These are phyloP conservation scores for Crassisporium funariophilum DNA, from an alignment of 768 basidiomycete genomes.

Conservation along the genomic window DNA sequence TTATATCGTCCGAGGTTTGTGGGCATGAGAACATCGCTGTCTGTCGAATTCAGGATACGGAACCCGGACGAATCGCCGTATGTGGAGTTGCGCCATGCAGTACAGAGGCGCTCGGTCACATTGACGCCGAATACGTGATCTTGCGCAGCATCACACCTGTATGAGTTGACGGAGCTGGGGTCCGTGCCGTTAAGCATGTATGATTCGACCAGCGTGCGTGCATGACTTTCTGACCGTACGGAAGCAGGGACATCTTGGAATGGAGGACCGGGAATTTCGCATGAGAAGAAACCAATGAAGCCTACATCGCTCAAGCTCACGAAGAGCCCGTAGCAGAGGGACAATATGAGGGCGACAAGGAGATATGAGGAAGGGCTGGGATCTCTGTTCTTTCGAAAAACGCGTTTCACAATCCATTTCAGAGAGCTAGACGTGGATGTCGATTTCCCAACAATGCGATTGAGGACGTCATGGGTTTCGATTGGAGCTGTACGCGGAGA, in stretches of 20 bases:
- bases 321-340: constrained; percentile 9
- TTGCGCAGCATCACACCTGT: constrained; percentile 3
- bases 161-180: neutral
- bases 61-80: constrained; percentile 20
- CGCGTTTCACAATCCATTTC: constrained; percentile 21
- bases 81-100: constrained; percentile 24
- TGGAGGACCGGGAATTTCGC: constrained; percentile 13
- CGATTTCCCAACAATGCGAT: constrained; percentile 18
- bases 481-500: constrained; percentile 22
- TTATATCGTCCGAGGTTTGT: constrained; percentile 13
- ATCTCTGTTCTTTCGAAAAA: constrained; percentile 13
- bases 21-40: constrained; percentile 24
- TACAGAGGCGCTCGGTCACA: constrained; percentile 16
- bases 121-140: constrained; percentile 13
- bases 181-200: constrained; percentile 4
- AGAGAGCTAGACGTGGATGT: constrained; percentile 13
- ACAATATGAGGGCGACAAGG: constrained; percentile 18
- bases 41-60: constrained; percentile 20
- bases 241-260: constrained; percentile 21
- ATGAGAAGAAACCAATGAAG: constrained; percentile 4
- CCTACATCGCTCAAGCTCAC: constrained; percentile 10
- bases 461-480: constrained; percentile 24
- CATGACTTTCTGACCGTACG: constrained; percentile 11
- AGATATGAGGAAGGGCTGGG: constrained; percentile 14
- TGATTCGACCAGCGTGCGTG: constrained; percentile 5